Evolutionary conservation across 164 flowering plant species (phyloP).

Genomic region (Amborella trichopoda): DNA sequence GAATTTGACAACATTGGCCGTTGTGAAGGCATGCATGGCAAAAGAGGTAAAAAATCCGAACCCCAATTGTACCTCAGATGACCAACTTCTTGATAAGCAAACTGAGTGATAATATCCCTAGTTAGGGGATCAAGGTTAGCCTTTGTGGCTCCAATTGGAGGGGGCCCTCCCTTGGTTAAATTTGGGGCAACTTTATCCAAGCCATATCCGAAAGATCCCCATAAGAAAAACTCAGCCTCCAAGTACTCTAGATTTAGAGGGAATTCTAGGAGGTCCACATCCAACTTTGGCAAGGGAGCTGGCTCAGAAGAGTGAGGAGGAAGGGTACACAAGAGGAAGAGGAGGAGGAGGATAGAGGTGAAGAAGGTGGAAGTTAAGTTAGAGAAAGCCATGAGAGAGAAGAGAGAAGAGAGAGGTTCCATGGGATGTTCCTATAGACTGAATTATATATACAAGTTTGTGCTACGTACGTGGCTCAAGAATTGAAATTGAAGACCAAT

Average conservation of each 20-base stretch:
- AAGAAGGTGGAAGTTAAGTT: no score
- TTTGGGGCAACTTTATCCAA: constrained; percentile 28
- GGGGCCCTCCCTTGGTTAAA: constrained; percentile 28
- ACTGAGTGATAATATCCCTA: constrained; percentile 19
- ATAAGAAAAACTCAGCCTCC: constrained; percentile 35
- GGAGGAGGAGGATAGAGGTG: not conserved
- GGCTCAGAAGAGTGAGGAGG: not conserved
- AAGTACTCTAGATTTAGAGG: constrained; percentile 32
- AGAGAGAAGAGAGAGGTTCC: no score
- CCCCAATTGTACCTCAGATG: constrained; percentile 30
- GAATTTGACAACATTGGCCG: not conserved
- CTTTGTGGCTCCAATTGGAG: constrained; percentile 30
- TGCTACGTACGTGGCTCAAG: no score
- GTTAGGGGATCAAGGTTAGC: constrained; percentile 30
- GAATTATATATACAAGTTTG: no score
- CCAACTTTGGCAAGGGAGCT: not conserved
- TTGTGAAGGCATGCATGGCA: not conserved
- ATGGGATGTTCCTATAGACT: no score
- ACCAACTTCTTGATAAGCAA: constrained; percentile 37
- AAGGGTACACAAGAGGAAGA: not conserved
- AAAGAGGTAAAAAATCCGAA: not conserved
- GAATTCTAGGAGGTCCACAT: constrained; percentile 20
- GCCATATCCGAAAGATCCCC: constrained; percentile 31
- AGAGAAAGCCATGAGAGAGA: no score
- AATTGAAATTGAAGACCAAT: no score